Conservation (phyloP, 257 asterid genomes). For the Gentiana macrophylla region DNA sequence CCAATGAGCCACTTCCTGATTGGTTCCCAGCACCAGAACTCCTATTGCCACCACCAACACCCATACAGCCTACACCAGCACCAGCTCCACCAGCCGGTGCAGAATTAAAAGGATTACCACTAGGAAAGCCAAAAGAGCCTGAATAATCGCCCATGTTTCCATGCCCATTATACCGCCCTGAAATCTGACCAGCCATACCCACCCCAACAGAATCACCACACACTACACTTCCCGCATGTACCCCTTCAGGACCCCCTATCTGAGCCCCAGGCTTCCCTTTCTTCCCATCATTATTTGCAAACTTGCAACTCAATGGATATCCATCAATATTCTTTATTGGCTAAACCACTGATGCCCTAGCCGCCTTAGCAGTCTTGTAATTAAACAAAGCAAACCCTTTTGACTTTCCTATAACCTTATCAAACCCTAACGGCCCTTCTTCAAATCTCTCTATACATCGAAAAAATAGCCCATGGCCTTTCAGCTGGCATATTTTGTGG, state of each 20-base stretch:
- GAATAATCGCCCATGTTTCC: slow-evolving; percentile 34
- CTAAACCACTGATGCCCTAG: no score
- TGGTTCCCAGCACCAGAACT: background rate
- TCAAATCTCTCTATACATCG: slow-evolving; percentile 79
- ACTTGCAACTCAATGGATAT: slow-evolving; percentile 58
- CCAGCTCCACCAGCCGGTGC: no score
- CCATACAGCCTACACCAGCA: slow-evolving; percentile 3
- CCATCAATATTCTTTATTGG: slow-evolving; percentile 15
- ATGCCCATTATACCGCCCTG: background rate
- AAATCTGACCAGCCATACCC: slow-evolving; percentile 16
- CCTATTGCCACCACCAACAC: slow-evolving; percentile 36
- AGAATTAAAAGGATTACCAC: no score
- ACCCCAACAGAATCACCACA: slow-evolving; percentile 36
- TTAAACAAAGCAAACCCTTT: slow-evolving; percentile 80
- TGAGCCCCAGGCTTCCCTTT: slow-evolving; percentile 25
- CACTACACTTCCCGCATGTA: slow-evolving; percentile 24
- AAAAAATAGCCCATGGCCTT: slow-evolving; percentile 55
- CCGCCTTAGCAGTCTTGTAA: no score
- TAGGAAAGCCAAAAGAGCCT: slow-evolving; percentile 2
- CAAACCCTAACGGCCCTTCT: slow-evolving; percentile 85
- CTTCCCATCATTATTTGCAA: slow-evolving; percentile 22
- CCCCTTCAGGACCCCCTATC: slow-evolving; percentile 24
- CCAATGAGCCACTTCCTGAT: no score
- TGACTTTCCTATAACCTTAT: slow-evolving; percentile 72
- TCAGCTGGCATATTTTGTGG: no score